Evolutionary conservation across 805 yeast species (phyloP), one percentile per base, ranked within the genome.

Genomic region (Saccharomycopsis capsularis): DNA sequence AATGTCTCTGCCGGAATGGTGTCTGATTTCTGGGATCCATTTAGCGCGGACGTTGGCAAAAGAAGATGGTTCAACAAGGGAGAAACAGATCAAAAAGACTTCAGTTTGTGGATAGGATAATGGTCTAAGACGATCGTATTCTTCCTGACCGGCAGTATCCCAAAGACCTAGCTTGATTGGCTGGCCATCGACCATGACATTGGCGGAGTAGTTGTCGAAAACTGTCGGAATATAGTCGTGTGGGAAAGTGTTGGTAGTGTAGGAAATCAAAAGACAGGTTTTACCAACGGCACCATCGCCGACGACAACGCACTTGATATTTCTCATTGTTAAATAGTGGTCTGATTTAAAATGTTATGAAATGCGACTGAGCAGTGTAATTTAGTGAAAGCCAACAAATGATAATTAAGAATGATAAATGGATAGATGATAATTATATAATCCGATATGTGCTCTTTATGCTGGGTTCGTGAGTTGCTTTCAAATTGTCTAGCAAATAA

Each of bases 71-170:
- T 81, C 84, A 39, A 84, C 82, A 4, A 89, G 80, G 4, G 95
- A 85, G 64, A 88, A 89, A 66, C 96, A 89, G 51, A 86, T 77
- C 46, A 89, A 67, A 61, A 89, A 89, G 32, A 89, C 84, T 59
- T 87, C 95, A 0, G 96, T 88, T 62, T 89, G 95, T 3, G 96
- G 95, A 60, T 89, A 89, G 6, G 93, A 83, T 53, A 89, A 70
- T 2, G 96, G 96, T 65, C 96, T 74, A 59, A 88, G 73, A 53
- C 95, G 73, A 63, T 89, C 96, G 64, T 88, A 88, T 63, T 88
- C 96, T 60, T 85, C 84, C 66, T 89, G 96, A 24, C 96, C 96
- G 2, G 96, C 96, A 15, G 96, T 89, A 75, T 89, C 96, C 96
- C 96, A 89, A 41, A 89, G 73, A 22, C 95, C 95, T 45, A 89